Percentiles rank a stretch among this genome's conserved stretches.
Conservation (phyloP, 192 early-diverging fungal species). For the Podila minutissima region DNA sequence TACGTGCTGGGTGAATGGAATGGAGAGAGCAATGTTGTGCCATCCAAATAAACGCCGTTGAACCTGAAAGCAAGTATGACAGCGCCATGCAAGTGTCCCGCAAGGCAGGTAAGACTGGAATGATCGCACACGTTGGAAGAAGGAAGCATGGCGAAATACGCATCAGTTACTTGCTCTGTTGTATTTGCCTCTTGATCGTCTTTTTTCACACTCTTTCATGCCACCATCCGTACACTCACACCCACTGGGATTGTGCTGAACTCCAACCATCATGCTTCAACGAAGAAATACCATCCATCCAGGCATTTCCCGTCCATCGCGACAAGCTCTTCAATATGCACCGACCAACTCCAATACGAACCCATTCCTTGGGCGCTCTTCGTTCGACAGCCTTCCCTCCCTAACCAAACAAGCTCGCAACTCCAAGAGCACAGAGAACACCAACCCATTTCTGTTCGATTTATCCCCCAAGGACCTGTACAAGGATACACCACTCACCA, state of each 20-base stretch:
- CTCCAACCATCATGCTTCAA: constrained; percentile 5
- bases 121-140: no score
- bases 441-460: constrained; percentile 7
- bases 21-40: no score
- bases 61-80: no score
- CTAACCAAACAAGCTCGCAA: not conserved
- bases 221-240: not conserved
- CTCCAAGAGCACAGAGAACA: not conserved
- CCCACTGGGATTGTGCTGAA: not conserved
- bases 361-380: not conserved
- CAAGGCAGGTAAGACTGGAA: no score
- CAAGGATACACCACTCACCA: not conserved
- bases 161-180: no score
- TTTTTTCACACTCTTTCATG: not conserved
- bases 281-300: constrained; percentile 37
- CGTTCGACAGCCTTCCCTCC: constrained; percentile 7
- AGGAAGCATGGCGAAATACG: no score
- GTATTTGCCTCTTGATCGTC: not conserved
- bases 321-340: not conserved
- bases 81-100: no score
- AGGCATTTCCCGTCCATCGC: not conserved
- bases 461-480: not conserved
- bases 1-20: no score
- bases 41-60: no score
- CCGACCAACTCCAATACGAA: not conserved